Conservation (phyloP, 129 eudicot species). For the Pulicaria dysenterica region DNA sequence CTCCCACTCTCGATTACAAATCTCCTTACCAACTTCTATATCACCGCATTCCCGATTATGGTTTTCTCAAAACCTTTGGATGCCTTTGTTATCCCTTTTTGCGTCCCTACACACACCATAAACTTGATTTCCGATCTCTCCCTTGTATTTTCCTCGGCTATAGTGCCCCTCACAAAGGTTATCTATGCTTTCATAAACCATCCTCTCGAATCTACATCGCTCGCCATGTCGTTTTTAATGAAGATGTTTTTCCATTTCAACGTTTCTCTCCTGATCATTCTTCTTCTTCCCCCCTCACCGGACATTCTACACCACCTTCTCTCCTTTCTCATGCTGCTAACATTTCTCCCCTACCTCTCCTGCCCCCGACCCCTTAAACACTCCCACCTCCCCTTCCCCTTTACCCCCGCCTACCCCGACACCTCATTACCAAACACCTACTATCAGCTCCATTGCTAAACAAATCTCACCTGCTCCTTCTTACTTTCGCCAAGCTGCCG, state of each 20-base stretch:
- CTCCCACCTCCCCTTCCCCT: too few relatives aligned
- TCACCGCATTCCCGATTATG: background rate
- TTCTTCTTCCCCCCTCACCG: background rate
- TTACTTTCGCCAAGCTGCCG: background rate
- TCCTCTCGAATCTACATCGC: background rate
- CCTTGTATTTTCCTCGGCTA: constrained; percentile 9
- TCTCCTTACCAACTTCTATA: background rate
- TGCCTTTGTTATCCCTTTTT: too few relatives aligned
- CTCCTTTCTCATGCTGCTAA: background rate
- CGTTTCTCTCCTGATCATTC: background rate
- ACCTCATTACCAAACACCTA: background rate
- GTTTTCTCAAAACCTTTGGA: background rate
- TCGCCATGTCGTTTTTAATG: background rate
- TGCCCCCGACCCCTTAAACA: background rate
- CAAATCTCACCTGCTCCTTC: too few relatives aligned
- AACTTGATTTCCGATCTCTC: background rate
- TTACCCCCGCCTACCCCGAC: too few relatives aligned
- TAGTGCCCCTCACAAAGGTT: too few relatives aligned
- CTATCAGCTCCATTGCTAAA: too few relatives aligned
- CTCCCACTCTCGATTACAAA: background rate
- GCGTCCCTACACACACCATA: background rate
- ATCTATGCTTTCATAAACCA: background rate
- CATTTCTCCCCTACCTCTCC: background rate
- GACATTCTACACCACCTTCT: background rate
- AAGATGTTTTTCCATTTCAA: background rate